These are phyloP conservation scores for Penicillium sp. DNA, from an alignment of 2,329 filamentous ascomycete genomes.

Conservation along the genomic window DNA sequence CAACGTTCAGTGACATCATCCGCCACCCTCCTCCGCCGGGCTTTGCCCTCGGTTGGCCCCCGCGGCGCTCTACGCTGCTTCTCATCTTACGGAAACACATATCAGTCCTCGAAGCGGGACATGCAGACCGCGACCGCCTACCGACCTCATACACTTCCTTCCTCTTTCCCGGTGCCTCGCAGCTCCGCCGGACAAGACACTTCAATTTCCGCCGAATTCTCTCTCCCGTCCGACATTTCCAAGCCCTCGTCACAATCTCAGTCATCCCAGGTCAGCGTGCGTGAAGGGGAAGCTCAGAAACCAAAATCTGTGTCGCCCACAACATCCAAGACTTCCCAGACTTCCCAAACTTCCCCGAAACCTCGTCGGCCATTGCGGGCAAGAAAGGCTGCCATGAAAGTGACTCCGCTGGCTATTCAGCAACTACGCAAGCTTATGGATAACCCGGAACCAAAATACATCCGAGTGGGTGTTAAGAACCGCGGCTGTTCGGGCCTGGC, in stretches of 20 bases:
- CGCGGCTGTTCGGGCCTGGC: slow-evolving; percentile 89
- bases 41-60: slow-evolving; percentile 38
- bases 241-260: slow-evolving; percentile 38
- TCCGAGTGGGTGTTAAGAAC: slow-evolving; percentile 91
- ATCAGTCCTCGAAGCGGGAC: slow-evolving; percentile 56
- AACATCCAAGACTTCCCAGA: slow-evolving; percentile 38
- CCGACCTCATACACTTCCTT: slow-evolving; percentile 58
- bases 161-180: slow-evolving; percentile 56
- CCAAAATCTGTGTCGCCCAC: slow-evolving; percentile 50
- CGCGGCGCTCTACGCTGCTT: slow-evolving; percentile 47
- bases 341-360: slow-evolving; percentile 48
- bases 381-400: slow-evolving; percentile 85
- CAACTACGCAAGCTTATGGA: slow-evolving; percentile 75
- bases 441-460: slow-evolving; percentile 85
- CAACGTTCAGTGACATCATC: slow-evolving; percentile 49
- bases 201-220: slow-evolving; percentile 56
- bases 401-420: slow-evolving; percentile 75
- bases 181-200: slow-evolving; percentile 59
- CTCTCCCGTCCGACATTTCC: slow-evolving; percentile 49
- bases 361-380: slow-evolving; percentile 69
- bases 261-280: slow-evolving; percentile 46
- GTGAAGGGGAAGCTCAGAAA: slow-evolving; percentile 67
- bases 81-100: slow-evolving; percentile 44
- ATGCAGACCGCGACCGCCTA: slow-evolving; percentile 66
- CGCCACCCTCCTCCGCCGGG: slow-evolving; percentile 39